These are phyloP conservation scores for Ophiocytium majus DNA, from an alignment of 352 stramenopile genomes.

Conservation along the genomic window DNA sequence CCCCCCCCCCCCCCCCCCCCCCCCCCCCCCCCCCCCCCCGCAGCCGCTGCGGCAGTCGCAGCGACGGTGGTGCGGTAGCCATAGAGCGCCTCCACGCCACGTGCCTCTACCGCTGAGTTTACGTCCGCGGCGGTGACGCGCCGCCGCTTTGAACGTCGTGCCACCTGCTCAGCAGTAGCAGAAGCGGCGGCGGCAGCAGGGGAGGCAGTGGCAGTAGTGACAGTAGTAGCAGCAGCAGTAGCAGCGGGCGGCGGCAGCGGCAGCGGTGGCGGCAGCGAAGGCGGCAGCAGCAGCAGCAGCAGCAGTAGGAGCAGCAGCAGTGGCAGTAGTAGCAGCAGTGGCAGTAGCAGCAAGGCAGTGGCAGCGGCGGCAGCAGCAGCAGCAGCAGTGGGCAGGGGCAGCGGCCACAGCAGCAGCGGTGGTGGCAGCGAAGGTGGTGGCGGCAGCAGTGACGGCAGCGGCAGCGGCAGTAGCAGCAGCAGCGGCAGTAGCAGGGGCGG, in stretches of 20 bases:
- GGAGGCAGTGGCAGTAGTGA: background rate
- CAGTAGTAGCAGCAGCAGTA: background rate
- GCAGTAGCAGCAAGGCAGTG: too few species aligned
- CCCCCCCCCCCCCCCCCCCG: background rate
- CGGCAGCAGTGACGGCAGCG: too few species aligned
- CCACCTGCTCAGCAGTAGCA: background rate
- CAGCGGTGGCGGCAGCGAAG: background rate
- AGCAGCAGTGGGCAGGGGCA: too few species aligned
- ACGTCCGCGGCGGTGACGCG: conserved; percentile 45
- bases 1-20: background rate
- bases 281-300: background rate
- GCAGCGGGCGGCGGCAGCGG: too few species aligned
- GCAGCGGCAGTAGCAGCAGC: too few species aligned
- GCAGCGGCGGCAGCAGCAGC: too few species aligned
- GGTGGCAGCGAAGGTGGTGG: too few species aligned
- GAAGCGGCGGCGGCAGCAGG: background rate
- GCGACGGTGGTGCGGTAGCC: background rate
- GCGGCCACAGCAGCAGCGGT: too few species aligned
- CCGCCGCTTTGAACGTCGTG: conserved; percentile 27
- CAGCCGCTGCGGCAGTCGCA: background rate
- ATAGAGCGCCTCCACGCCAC: conserved; percentile 27
- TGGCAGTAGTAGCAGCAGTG: background rate
- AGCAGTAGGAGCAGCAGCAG: background rate
- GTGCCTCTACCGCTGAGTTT: conserved; percentile 41
- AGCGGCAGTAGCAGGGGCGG: too few species aligned